A percentile compares a stretch with the other conserved stretches of the same genome.
phyloP scores from a whole-genome alignment of 2,329 filamentous ascomycete species.

The Scedosporium boydii region DNA sequence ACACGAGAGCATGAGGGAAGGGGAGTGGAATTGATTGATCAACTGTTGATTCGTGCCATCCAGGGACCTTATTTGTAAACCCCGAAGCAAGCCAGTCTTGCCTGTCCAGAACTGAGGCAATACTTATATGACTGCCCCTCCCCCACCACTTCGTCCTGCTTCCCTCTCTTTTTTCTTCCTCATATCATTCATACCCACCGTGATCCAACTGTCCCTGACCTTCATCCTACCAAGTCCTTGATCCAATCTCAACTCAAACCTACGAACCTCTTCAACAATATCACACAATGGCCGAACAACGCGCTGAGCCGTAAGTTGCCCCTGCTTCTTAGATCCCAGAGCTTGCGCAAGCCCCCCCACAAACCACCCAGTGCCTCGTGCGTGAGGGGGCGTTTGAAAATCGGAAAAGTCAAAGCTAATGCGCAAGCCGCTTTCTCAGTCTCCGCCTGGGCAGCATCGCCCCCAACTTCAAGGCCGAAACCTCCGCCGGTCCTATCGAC shows the following conservation, averaged over 20 bases:
- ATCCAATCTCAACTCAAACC: neutral
- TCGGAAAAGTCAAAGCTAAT: neutral
- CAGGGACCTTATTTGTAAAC: neutral
- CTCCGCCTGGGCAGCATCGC: conserved; percentile 59
- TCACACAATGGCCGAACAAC: conserved; percentile 6
- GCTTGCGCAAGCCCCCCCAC: neutral
- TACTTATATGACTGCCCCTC: conserved; percentile 3
- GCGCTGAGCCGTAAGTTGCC: conserved; percentile 3
- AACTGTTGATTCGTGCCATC: neutral
- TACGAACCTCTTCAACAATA: neutral
- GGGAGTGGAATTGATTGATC: neutral
- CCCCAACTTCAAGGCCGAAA: conserved; percentile 78
- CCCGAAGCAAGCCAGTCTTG: neutral
- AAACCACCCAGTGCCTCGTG: neutral
- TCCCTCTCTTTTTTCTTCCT: neutral
- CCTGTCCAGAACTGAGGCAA: neutral
- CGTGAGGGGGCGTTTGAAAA: neutral
- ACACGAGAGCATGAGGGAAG: neutral
- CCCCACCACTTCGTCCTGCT: neutral
- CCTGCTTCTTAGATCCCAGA: neutral
- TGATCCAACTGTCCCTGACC: neutral
- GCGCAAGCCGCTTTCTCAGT: conserved; percentile 19
- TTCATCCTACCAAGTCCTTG: conserved; percentile 1
- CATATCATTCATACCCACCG: neutral
- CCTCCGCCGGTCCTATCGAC: conserved; percentile 67